Conservation (phyloP, 371 early-diverging fungal genomes). For the Mucor ambiguus region DNA sequence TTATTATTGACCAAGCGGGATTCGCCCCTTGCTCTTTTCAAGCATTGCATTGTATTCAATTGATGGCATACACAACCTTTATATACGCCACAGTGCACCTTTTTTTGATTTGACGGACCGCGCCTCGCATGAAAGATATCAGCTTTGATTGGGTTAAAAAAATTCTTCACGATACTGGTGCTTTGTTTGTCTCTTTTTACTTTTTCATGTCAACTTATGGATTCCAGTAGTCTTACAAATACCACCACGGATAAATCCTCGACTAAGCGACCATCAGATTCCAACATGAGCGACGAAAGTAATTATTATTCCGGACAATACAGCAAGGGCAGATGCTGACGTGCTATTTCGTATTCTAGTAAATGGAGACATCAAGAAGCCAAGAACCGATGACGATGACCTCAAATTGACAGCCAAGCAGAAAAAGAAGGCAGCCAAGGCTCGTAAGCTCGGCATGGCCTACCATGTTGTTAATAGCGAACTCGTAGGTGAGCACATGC, state of each 20-base stretch:
- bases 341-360: background rate
- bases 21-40: too few species aligned
- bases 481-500: conserved; percentile 8
- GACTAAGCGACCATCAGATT: background rate
- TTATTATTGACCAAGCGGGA: too few species aligned
- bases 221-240: background rate
- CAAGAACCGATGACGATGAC: background rate
- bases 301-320: background rate
- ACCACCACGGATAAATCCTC: background rate
- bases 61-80: too few species aligned
- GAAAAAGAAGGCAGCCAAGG: conserved; percentile 24
- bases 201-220: background rate
- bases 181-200: too few species aligned
- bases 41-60: too few species aligned
- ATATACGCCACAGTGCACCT: too few species aligned
- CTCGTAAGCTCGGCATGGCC: conserved; percentile 20
- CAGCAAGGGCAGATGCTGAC: background rate
- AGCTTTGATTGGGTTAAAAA: too few species aligned
- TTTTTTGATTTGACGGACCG: too few species aligned
- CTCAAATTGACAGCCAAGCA: conserved; percentile 21
- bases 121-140: too few species aligned
- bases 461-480: conserved; percentile 14
- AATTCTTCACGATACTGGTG: too few species aligned
- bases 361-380: conserved; percentile 7
- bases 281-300: background rate